These are phyloP conservation scores for Diaporthe caulivora DNA, from an alignment of 2,329 filamentous ascomycete species.

Conservation along the genomic window DNA sequence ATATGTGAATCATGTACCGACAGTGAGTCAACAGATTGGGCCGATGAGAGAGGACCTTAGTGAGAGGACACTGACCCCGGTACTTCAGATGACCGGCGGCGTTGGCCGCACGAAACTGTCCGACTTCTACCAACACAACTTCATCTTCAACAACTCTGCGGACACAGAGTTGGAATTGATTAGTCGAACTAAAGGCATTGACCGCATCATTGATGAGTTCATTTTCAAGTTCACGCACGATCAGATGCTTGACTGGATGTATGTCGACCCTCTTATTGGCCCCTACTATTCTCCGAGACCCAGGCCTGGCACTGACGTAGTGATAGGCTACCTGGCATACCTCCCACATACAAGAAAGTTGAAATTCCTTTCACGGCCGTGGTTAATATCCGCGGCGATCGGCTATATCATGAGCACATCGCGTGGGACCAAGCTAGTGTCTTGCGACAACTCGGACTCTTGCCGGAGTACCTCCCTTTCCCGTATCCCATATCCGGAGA, in stretches of 20 bases:
- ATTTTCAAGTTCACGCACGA: constrained; percentile 75
- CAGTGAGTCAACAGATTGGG: constrained; percentile 55
- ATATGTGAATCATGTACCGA: constrained; percentile 81
- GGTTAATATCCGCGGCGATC: constrained; percentile 76
- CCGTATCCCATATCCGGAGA: constrained; percentile 64
- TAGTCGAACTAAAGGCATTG: constrained; percentile 78
- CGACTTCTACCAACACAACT: constrained; percentile 78
- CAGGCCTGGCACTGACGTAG: constrained; percentile 8
- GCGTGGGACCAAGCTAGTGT: constrained; percentile 76
- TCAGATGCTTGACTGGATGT: constrained; percentile 77
- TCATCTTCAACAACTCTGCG: constrained; percentile 79
- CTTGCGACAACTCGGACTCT: constrained; percentile 70
- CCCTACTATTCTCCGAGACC: neutral
- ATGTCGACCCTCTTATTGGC: constrained; percentile 46
- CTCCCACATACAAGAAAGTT: constrained; percentile 65
- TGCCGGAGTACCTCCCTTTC: constrained; percentile 75
- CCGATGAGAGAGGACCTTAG: no score
- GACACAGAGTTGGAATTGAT: constrained; percentile 77
- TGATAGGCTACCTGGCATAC: constrained; percentile 63
- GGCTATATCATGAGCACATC: constrained; percentile 79
- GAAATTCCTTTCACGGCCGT: constrained; percentile 73
- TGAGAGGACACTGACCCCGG: neutral
- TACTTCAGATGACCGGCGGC: constrained; percentile 70
- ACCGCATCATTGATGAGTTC: constrained; percentile 80
- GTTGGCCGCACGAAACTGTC: constrained; percentile 74